These are phyloP conservation scores for Fusarium compactum DNA, from an alignment of 2,329 filamentous ascomycete genomes.

Conservation along the genomic window DNA sequence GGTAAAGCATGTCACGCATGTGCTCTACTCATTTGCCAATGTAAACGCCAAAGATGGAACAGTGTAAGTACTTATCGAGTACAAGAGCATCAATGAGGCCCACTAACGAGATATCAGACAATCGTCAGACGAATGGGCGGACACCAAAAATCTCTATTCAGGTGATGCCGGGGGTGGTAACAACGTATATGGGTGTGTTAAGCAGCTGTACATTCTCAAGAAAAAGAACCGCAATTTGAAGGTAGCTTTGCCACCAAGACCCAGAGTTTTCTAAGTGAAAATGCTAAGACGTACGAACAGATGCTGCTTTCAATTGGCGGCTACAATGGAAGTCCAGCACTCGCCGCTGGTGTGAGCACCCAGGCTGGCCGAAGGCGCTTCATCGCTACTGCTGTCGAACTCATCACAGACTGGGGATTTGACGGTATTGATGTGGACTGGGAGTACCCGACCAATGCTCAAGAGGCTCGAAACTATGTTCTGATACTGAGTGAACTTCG, in stretches of 20 bases:
- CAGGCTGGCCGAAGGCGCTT: conserved; percentile 72
- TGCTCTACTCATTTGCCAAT: conserved; percentile 72
- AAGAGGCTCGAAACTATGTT: conserved; percentile 53
- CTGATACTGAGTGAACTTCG: conserved; percentile 42
- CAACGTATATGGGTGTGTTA: conserved; percentile 82
- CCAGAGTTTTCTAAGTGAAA: neutral
- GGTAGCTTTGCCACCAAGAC: conserved; percentile 52
- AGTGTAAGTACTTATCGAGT: conserved; percentile 54
- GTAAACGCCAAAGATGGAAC: conserved; percentile 58
- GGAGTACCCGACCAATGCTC: conserved; percentile 61
- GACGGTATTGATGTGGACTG: conserved; percentile 70
- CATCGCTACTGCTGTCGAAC: conserved; percentile 73
- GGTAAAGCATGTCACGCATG: conserved; percentile 76
- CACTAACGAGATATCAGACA: neutral
- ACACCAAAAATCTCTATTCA: conserved; percentile 76
- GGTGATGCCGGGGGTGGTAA: conserved; percentile 71
- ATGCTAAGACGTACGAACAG: conserved; percentile 23
- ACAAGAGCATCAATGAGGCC: too few relatives aligned
- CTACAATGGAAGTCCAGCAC: conserved; percentile 74
- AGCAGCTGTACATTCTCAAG: conserved; percentile 82
- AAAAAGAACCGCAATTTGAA: conserved; percentile 82
- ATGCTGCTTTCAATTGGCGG: conserved; percentile 68
- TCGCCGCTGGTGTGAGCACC: conserved; percentile 69
- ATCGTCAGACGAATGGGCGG: conserved; percentile 54
- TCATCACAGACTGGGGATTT: conserved; percentile 76